Percentiles rank a stretch among this genome's conserved stretches.
Evolutionary conservation across 2,329 filamentous ascomycete genomes (phyloP).

Genomic region (Penicillium oxalicum): DNA sequence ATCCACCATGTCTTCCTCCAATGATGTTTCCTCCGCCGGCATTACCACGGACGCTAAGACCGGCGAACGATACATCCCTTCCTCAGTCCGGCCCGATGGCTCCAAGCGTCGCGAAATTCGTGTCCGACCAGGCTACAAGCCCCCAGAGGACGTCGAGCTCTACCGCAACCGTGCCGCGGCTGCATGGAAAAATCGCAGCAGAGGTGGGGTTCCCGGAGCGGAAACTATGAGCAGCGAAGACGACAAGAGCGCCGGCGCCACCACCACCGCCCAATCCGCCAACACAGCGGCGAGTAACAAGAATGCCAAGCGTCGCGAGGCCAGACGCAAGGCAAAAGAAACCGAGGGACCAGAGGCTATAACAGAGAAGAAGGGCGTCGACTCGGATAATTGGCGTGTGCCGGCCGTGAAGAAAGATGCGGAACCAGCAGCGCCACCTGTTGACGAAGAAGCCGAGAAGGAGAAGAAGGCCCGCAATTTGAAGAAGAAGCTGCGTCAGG

Average conservation of each 20-base stretch:
- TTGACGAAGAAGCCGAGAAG: conserved; percentile 67
- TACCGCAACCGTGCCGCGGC: conserved; percentile 92
- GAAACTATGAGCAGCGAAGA: conserved; percentile 50
- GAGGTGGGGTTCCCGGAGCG: conserved; percentile 69
- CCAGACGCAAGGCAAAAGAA: conserved; percentile 55
- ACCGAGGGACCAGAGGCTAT: conserved; percentile 48
- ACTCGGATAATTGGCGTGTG: conserved; percentile 30
- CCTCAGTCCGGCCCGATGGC: conserved; percentile 80
- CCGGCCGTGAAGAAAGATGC: conserved; percentile 24
- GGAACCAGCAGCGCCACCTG: conserved; percentile 30
- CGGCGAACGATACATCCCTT: conserved; percentile 82
- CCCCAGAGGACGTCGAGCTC: conserved; percentile 89
- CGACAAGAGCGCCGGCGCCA: conserved; percentile 43
- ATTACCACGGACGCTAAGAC: conserved; percentile 70
- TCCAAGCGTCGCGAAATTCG: conserved; percentile 91
- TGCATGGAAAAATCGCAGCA: conserved; percentile 69
- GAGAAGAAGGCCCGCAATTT: conserved; percentile 91
- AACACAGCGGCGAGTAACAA: conserved; percentile 61
- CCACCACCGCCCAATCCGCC: conserved; percentile 42
- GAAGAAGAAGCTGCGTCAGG: conserved; percentile 92
- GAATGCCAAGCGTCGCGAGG: conserved; percentile 74
- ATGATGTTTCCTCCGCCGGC: conserved; percentile 44
- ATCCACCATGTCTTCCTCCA: conserved; percentile 11
- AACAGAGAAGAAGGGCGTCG: conserved; percentile 21
- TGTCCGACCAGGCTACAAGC: conserved; percentile 86